Percentiles rank a stretch among this genome's conserved stretches.
Conservation (phyloP, 495 filamentous ascomycete species). For the Chaetomium tenue region DNA sequence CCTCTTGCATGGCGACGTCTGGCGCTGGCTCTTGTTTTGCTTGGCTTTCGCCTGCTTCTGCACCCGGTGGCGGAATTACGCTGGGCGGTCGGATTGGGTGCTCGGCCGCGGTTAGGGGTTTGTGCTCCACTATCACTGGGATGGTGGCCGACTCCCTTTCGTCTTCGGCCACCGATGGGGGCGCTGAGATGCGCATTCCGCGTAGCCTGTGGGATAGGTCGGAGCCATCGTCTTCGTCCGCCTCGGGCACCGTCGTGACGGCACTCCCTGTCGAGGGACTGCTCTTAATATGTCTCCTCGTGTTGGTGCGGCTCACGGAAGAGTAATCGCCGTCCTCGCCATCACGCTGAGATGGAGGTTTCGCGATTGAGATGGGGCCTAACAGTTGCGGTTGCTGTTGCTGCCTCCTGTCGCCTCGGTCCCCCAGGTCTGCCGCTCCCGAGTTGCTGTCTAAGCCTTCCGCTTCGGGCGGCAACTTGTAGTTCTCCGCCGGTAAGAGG, state of each 20-base stretch:
- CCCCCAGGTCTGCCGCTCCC: slow-evolving; percentile 23
- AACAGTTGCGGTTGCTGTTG: slow-evolving; percentile 21
- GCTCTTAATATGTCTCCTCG: slow-evolving; percentile 68
- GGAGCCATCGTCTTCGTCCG: slow-evolving; percentile 60
- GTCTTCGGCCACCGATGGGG: slow-evolving; percentile 31
- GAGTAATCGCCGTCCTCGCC: slow-evolving; percentile 47
- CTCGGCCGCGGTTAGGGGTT: slow-evolving; percentile 13
- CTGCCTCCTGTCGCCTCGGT: slow-evolving; percentile 32
- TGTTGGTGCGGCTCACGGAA: slow-evolving; percentile 56
- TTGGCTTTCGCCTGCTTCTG: slow-evolving; percentile 1
- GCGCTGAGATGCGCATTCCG: slow-evolving; percentile 39
- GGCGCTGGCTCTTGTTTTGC: background rate
- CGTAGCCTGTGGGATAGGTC: slow-evolving; percentile 43
- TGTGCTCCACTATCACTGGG: slow-evolving; percentile 47
- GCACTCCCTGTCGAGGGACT: slow-evolving; percentile 71
- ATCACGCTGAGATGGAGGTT: slow-evolving; percentile 46
- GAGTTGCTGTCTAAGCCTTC: slow-evolving; percentile 63
- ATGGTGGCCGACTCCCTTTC: slow-evolving; percentile 43
- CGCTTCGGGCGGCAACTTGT: slow-evolving; percentile 90
- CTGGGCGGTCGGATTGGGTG: slow-evolving; percentile 31
- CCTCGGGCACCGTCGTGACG: slow-evolving; percentile 68
- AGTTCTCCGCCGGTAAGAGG: slow-evolving; percentile 87
- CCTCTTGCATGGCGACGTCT: background rate
- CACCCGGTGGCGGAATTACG: slow-evolving; percentile 28
- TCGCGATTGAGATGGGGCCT: slow-evolving; percentile 43